Conservation (phyloP, 768 basidiomycete species). For the Ramaria rubella region DNA sequence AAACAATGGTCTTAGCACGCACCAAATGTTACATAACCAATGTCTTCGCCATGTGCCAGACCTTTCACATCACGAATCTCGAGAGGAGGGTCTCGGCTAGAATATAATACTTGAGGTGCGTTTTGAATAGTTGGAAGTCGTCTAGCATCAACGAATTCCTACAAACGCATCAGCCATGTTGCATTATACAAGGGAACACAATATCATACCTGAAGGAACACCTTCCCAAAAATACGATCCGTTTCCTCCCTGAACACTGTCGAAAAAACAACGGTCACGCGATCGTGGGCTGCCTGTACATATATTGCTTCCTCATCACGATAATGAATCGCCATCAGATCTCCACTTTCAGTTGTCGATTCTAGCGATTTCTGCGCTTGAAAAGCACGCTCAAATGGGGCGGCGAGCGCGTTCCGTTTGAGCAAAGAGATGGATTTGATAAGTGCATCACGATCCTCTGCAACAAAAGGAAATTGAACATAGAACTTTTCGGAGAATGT, state of each 20-base stretch:
- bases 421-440: conserved; percentile 77
- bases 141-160: conserved; percentile 99
- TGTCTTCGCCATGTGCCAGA: conserved; percentile 75
- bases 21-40: conserved; percentile 92
- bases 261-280: conserved; percentile 96
- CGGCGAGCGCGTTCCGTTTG: conserved; percentile 90
- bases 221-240: conserved; percentile 92
- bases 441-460: conserved; percentile 76
- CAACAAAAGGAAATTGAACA: not conserved
- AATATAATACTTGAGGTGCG: conserved; percentile 94
- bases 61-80: conserved; percentile 87
- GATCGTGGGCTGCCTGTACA: conserved; percentile 86
- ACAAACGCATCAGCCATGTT: not conserved
- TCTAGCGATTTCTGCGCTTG: conserved; percentile 79
- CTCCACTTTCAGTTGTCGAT: conserved; percentile 49
- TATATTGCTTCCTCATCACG: conserved; percentile 97
- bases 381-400: conserved; percentile 90
- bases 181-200: not conserved
- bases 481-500: not conserved
- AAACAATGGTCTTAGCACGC: conserved; percentile 11
- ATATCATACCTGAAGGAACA: conserved; percentile 86
- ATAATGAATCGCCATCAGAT: conserved; percentile 90
- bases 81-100: conserved; percentile 91
- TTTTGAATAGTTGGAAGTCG: conserved; percentile 88
- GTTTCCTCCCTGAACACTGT: conserved; percentile 97